Evolutionary conservation across 345 rosid genomes (phyloP).

Genomic region (Triadica sebifera): DNA sequence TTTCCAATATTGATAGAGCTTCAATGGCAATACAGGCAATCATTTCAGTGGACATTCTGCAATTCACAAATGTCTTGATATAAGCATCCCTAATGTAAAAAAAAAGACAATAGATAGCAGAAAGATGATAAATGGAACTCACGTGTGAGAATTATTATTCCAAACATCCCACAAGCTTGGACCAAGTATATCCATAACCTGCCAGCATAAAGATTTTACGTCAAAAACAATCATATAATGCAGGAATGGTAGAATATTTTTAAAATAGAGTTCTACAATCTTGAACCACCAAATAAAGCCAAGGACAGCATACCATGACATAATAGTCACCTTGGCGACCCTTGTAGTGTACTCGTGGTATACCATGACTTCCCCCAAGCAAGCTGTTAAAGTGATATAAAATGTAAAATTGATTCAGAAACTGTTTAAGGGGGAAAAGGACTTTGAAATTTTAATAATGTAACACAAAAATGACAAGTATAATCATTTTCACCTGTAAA

Average conservation of each 20-base stretch:
- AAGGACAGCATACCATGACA: slow-evolving; percentile 58
- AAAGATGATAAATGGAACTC: slow-evolving; percentile 31
- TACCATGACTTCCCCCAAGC: slow-evolving; percentile 70
- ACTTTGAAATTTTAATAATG: neutral
- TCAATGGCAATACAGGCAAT: slow-evolving; percentile 93
- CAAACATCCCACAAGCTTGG: slow-evolving; percentile 99
- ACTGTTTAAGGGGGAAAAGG: neutral
- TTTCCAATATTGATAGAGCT: slow-evolving; percentile 89
- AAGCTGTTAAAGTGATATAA: slow-evolving; percentile 7
- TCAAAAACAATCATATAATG: neutral
- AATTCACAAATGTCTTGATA: slow-evolving; percentile 14
- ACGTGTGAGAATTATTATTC: slow-evolving; percentile 90
- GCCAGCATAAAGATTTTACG: slow-evolving; percentile 4
- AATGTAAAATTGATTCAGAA: neutral
- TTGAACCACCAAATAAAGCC: neutral
- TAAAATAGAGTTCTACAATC: neutral
- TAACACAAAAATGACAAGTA: neutral
- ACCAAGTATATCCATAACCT: slow-evolving; percentile 99
- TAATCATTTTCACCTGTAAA: slow-evolving; percentile 62
- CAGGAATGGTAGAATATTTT: neutral
- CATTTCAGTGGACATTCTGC: slow-evolving; percentile 85
- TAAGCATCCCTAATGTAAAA: slow-evolving; percentile 7
- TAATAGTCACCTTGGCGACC: slow-evolving; percentile 97
- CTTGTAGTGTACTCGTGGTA: slow-evolving; percentile 82
- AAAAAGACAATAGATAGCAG: neutral